Evolutionary conservation across 257 asterid genomes (phyloP).

Genomic region (Solanum peruvianum): DNA sequence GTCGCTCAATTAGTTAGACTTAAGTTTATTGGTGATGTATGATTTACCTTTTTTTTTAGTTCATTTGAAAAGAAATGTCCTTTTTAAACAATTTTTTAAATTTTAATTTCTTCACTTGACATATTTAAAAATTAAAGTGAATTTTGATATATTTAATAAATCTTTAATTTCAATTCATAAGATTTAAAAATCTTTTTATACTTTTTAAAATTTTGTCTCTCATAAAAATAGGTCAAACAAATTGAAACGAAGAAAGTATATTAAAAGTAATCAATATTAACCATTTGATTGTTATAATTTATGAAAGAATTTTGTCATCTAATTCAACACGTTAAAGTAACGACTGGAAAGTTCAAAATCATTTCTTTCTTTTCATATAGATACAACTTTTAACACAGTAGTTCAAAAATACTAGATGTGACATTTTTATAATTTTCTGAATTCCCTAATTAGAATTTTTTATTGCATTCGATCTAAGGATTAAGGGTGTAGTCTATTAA

Average conservation of each 20-base stretch:
- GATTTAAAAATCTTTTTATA: too few species aligned
- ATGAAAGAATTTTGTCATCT: not conserved
- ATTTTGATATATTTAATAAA: too few species aligned
- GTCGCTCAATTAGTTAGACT: not conserved
- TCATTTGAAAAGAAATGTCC: not conserved
- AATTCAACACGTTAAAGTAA: not conserved
- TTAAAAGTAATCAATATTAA: not conserved
- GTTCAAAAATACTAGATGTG: not conserved
- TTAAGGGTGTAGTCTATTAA: not conserved
- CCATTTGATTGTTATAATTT: not conserved
- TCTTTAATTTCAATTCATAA: too few species aligned
- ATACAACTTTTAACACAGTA: not conserved
- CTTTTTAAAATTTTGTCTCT: not conserved
- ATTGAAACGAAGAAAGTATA: not conserved
- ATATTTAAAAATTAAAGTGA: too few species aligned
- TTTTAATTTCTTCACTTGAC: too few species aligned
- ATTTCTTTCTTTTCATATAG: not conserved
- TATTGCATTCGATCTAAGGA: not conserved
- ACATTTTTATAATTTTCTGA: not conserved
- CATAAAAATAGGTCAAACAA: too few species aligned
- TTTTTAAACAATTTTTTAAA: too few species aligned
- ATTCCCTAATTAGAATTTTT: not conserved
- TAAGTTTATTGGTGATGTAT: not conserved
- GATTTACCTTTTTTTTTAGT: too few species aligned
- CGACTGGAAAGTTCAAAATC: not conserved